Conservation (phyloP, 768 basidiomycete genomes). For the Mycena amicta region DNA sequence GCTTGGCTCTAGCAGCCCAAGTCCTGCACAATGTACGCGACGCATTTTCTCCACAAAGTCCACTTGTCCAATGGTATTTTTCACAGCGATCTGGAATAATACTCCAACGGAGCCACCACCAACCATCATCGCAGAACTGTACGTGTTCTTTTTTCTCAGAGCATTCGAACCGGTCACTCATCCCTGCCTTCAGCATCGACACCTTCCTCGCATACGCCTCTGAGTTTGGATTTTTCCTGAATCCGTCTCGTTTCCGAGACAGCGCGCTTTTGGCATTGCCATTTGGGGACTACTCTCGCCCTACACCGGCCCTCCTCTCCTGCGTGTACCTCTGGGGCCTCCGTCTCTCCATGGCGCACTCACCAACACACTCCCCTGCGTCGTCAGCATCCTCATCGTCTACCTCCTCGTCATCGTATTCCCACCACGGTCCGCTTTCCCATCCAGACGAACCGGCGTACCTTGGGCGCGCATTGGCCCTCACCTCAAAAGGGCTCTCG, state of each 20-base stretch:
- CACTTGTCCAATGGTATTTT: background rate
- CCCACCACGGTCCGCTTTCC: constrained; percentile 38
- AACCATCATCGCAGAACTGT: constrained; percentile 29
- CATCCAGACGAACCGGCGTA: no score
- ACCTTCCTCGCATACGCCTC: constrained; percentile 47
- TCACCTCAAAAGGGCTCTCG: constrained; percentile 40
- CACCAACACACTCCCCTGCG: no score
- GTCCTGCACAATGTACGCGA: no score
- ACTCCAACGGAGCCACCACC: background rate
- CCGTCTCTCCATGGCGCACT: constrained; percentile 32
- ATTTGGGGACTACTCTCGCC: constrained; percentile 33
- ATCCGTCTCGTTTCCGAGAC: constrained; percentile 46
- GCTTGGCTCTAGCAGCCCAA: no score
- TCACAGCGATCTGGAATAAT: background rate
- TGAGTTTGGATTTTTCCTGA: constrained; percentile 62
- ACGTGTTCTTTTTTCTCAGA: constrained; percentile 11
- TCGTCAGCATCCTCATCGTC: no score
- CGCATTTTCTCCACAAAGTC: no score
- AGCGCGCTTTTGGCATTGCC: constrained; percentile 30
- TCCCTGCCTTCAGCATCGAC: constrained; percentile 27
- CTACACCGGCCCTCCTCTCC: constrained; percentile 40
- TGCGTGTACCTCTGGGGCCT: constrained; percentile 41
- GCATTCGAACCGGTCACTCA: background rate
- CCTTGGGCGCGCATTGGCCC: constrained; percentile 42
- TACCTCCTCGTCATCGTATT: constrained; percentile 27